These are phyloP conservation scores for Angophora floribunda DNA, from an alignment of 345 rosid genomes.

Conservation along the genomic window DNA sequence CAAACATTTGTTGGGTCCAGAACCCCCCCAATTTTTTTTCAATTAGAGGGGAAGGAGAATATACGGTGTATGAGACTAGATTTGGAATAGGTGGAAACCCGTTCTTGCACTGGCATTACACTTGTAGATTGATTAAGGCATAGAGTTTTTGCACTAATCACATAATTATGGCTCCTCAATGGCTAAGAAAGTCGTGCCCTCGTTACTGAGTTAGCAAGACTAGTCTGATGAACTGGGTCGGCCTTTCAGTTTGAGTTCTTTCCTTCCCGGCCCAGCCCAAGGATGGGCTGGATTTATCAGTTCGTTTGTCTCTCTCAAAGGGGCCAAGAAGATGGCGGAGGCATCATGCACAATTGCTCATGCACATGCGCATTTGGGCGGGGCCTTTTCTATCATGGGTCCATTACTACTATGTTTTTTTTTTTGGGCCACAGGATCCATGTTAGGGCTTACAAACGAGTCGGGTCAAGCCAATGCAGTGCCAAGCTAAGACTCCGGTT, in stretches of 20 bases:
- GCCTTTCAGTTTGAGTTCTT: background rate
- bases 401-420: background rate
- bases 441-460: background rate
- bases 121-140: background rate
- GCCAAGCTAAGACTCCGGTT: background rate
- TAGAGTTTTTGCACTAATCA: background rate
- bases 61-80: background rate
- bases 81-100: background rate
- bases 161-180: background rate
- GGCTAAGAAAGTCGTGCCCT: background rate
- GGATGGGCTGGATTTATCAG: background rate
- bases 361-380: background rate
- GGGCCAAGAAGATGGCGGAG: background rate
- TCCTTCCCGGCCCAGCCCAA: background rate
- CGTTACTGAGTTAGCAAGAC: background rate
- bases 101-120: background rate
- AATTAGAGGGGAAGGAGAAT: background rate
- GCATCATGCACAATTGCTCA: background rate
- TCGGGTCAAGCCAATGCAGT: background rate
- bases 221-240: background rate
- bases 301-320: background rate
- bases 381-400: background rate
- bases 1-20: background rate
- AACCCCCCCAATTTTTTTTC: background rate
- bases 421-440: background rate